Conservation (phyloP, 1,284 basidiomycete species). For the Flammula alnicola region DNA sequence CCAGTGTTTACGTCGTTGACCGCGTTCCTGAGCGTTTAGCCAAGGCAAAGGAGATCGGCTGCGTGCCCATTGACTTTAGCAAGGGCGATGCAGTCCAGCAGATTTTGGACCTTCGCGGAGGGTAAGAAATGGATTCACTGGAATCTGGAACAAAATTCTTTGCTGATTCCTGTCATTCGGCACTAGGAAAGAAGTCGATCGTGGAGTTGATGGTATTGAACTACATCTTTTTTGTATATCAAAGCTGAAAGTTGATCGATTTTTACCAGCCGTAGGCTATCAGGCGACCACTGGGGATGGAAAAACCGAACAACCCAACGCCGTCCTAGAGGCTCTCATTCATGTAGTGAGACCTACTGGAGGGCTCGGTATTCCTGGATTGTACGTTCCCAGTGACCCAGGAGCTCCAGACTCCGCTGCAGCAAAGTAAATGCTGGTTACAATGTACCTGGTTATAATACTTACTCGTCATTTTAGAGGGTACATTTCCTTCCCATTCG, state of each 20-base stretch:
- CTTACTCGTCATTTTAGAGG: constrained; percentile 34
- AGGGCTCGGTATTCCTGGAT: constrained; percentile 55
- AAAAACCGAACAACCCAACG: constrained; percentile 57
- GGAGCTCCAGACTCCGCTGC: constrained; percentile 55
- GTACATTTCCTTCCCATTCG: constrained; percentile 56
- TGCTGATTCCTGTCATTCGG: constrained; percentile 5
- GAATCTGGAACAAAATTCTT: not conserved
- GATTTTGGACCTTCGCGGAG: constrained; percentile 45
- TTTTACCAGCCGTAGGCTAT: constrained; percentile 49
- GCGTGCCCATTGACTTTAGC: constrained; percentile 52
- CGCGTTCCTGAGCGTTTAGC: constrained; percentile 53
- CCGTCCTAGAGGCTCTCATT: constrained; percentile 53
- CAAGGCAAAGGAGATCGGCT: constrained; percentile 56
- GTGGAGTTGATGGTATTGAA: constrained; percentile 57
- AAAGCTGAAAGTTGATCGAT: not conserved
- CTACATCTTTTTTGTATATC: constrained; percentile 1
- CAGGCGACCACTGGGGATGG: constrained; percentile 54
- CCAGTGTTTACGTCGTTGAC: constrained; percentile 57
- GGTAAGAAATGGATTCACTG: constrained; percentile 33
- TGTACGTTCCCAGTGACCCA: constrained; percentile 57
- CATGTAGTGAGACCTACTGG: constrained; percentile 55
- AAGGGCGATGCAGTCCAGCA: constrained; percentile 48
- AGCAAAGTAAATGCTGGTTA: constrained; percentile 36
- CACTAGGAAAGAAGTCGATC: constrained; percentile 50
- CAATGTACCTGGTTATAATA: not conserved